Evolutionary conservation across 306 rosid genomes (phyloP).

Genomic region (Vigna unguiculata): DNA sequence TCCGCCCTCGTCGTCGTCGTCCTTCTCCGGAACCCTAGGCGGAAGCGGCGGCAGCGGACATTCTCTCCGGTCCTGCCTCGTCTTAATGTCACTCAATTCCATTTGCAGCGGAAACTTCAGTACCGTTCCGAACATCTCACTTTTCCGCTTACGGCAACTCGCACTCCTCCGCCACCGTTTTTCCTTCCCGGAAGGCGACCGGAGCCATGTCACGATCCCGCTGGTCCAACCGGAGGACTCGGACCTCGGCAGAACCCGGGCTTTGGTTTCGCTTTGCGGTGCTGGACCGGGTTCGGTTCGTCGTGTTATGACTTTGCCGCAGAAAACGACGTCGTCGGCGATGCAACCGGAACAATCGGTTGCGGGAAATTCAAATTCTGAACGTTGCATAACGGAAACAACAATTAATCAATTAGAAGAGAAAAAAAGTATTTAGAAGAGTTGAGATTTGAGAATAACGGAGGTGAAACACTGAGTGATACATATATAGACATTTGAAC

Average conservation of each 20-base stretch:
- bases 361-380: constrained; percentile 48
- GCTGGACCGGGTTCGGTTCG: constrained; percentile 31
- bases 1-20: constrained; percentile 25
- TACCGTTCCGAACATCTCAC: constrained; percentile 40
- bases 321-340: constrained; percentile 47
- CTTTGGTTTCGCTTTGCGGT: background rate
- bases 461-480: background rate
- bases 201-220: background rate
- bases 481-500: background rate
- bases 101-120: constrained; percentile 54
- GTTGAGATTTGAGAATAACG: background rate
- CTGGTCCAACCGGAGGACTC: background rate
- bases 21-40: constrained; percentile 19
- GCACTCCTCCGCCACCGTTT: constrained; percentile 34
- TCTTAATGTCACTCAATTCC: constrained; percentile 53
- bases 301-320: constrained; percentile 44
- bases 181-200: constrained; percentile 12
- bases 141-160: constrained; percentile 21
- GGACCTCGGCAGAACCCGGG: background rate
- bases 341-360: background rate
- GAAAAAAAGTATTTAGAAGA: background rate
- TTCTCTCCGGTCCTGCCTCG: constrained; percentile 45
- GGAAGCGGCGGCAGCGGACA: background rate
- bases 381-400: background rate
- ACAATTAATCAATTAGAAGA: background rate